These are phyloP conservation scores for Lachnellula subtilissima DNA, from an alignment of 2,329 filamentous ascomycete genomes.

Conservation along the genomic window DNA sequence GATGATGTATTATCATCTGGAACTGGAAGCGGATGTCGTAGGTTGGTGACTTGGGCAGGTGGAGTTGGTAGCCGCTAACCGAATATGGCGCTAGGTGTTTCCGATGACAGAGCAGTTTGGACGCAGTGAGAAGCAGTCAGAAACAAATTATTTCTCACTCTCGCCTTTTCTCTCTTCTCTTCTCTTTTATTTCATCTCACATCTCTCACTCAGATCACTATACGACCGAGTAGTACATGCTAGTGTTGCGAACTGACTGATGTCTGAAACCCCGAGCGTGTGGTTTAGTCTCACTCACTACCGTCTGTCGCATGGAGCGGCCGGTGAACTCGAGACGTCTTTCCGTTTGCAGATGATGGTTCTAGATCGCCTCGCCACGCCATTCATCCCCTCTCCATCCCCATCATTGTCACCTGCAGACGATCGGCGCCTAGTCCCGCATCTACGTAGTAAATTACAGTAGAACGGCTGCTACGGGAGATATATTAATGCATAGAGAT, in stretches of 20 bases:
- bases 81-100: constrained; percentile 1
- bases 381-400: neutral
- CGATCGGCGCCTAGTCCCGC: no score
- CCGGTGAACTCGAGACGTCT: neutral
- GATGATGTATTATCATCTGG: neutral
- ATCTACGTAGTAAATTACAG: no score
- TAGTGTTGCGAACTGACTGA: neutral
- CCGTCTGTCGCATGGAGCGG: no score
- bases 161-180: neutral
- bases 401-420: neutral
- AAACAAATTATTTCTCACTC: constrained; percentile 1
- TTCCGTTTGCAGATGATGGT: neutral
- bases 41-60: neutral
- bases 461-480: no score
- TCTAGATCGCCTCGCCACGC: neutral
- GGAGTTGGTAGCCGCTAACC: neutral
- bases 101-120: constrained; percentile 7
- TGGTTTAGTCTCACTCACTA: no score
- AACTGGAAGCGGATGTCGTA: no score
- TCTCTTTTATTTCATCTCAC: neutral
- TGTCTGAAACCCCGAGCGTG: no score
- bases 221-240: neutral
- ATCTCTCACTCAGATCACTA: neutral
- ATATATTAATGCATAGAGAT: no score
- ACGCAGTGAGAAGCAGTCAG: constrained; percentile 10